Conservation (phyloP, 768 basidiomycete species). For the Hericium rajendrae region DNA sequence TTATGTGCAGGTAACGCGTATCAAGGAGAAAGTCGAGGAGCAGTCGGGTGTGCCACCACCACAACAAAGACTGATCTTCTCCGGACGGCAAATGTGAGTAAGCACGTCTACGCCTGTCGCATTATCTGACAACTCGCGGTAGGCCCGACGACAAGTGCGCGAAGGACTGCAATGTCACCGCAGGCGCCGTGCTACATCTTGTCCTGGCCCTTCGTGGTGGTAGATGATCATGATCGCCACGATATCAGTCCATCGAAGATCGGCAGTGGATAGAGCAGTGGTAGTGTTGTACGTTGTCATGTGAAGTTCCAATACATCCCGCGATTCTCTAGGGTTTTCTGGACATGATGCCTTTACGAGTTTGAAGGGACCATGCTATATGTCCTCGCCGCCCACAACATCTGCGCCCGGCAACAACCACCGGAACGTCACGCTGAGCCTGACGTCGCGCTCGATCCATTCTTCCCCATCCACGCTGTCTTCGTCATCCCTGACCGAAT, state of each 20-base stretch:
- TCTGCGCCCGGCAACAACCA: constrained; percentile 84
- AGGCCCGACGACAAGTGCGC: constrained; percentile 88
- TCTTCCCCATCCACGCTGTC: constrained; percentile 8
- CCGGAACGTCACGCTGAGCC: constrained; percentile 79
- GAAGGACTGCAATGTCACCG: constrained; percentile 70
- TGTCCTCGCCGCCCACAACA: constrained; percentile 34
- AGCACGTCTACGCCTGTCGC: background rate
- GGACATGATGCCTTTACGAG: background rate
- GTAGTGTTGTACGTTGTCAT: constrained; percentile 19
- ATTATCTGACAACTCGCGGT: background rate
- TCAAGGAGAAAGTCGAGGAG: constrained; percentile 98
- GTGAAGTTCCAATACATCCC: constrained; percentile 12
- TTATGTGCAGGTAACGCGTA: constrained; percentile 62
- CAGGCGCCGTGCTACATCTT: constrained; percentile 86
- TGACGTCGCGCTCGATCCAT: constrained; percentile 42
- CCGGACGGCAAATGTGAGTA: constrained; percentile 86
- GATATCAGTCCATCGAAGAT: constrained; percentile 15
- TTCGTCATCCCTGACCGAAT: constrained; percentile 39
- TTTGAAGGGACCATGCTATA: background rate
- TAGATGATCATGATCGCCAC: constrained; percentile 25
- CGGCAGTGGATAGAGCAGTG: constrained; percentile 3
- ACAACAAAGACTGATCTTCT: constrained; percentile 90
- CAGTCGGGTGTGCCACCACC: constrained; percentile 95
- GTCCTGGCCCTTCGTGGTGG: constrained; percentile 95
- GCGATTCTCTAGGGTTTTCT: too few relatives aligned